Base-by-base conservation (phyloP, 2,329 filamentous ascomycete species). In the Aspergillus quadrilineatus region DNA sequence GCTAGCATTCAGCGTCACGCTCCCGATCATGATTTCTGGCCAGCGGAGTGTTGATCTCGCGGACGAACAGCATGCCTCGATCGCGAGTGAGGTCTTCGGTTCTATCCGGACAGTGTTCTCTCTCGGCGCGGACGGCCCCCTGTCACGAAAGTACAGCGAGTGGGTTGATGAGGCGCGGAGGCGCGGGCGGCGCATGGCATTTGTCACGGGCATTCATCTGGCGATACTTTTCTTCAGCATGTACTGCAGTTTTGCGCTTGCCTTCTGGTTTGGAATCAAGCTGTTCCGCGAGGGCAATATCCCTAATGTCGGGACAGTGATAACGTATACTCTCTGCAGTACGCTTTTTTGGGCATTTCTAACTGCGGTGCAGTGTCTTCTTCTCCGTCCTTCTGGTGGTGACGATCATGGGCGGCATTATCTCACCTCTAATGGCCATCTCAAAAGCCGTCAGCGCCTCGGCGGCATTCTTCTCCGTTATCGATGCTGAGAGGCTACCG, bases 211-310 rank as follows among this genome's bases (percentile, higher is more conserved):
- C 22, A 73, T 70, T 4, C 71, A 76, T 39, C 54, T 76, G 2
- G 68, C 61, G 1, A 61, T 70, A 4, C 61, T 69, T 0, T 71
- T 73, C 51, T 75, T 73, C 41, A 66, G 69, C 7, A 69, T 73
- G 63, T 75, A 73, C 57, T 47, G 63, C 29, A 72, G 67, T 50
- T 72, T 69, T 55, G 62, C 69, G 0, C 60, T 75, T 9, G 67
- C 69, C 1, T 73, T 75, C 43, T 75, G 73, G 73, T 70, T 71
- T 39, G 73, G 71, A 0, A 51, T 73, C 30, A 71, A 67, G 54
- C 64, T 73, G 12, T 75, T 65, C 43, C 61, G 64, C 1, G 66
- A 68, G 9, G 70, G 69, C 0, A 64, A 70, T 26, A 70, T 75
- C 28, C 52, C 60, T 1, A 22, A 22, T 22, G 22, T 22, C 22